phyloP scores from a whole-genome alignment of 768 basidiomycete genomes.

The Goffeauzyma gilvescens region DNA sequence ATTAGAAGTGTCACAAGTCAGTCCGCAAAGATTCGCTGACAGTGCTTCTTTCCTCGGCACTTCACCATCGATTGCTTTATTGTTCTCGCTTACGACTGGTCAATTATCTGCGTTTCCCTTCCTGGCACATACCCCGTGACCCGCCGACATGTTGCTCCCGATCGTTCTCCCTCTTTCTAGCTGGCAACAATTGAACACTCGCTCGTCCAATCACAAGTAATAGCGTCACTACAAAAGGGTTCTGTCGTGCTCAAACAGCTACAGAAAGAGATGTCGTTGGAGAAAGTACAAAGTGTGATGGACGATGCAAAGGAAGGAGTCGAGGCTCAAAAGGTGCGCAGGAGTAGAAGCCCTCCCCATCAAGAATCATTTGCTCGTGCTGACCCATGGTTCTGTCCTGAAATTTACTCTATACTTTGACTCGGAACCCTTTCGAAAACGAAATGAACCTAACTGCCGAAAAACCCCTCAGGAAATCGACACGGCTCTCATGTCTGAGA shows the following conservation, averaged over 20 bases:
- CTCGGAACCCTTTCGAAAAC: no score
- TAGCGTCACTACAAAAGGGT: slow-evolving; percentile 83
- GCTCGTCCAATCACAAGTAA: slow-evolving; percentile 71
- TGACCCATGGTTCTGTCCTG: neutral
- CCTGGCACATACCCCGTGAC: no score
- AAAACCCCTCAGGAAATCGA: slow-evolving; percentile 96
- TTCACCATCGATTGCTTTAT: neutral
- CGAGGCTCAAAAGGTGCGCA: slow-evolving; percentile 64
- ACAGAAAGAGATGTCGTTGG: slow-evolving; percentile 78
- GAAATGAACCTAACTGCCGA: no score
- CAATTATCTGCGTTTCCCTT: no score
- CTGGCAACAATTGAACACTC: slow-evolving; percentile 95
- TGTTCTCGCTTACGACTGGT: no score
- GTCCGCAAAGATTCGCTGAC: no score
- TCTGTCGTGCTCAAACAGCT: slow-evolving; percentile 84
- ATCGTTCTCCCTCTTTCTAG: slow-evolving; percentile 35
- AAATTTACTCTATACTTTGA: no score
- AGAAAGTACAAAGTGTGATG: slow-evolving; percentile 81
- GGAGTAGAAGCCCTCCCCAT: slow-evolving; percentile 9
- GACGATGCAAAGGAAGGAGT: slow-evolving; percentile 82
- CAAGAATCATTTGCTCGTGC: slow-evolving; percentile 1
- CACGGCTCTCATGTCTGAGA: slow-evolving; percentile 59
- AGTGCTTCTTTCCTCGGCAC: neutral
- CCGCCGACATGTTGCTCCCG: neutral
- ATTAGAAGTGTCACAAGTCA: no score